A percentile compares a stretch with the other conserved stretches of the same genome.
phyloP scores from a whole-genome alignment of 768 basidiomycete species.

The Leccinum subgranulosum region DNA sequence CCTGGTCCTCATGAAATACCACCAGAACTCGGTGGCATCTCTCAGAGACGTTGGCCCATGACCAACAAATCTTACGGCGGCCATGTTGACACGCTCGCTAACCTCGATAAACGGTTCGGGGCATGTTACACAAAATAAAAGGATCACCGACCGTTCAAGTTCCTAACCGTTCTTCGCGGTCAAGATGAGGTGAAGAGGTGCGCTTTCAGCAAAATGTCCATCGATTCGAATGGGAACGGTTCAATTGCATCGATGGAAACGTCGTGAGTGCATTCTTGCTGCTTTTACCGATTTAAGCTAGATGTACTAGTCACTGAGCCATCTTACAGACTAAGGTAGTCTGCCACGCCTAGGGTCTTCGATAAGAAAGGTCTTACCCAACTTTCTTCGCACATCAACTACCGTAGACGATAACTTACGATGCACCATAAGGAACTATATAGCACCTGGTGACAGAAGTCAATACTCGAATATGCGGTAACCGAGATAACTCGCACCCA shows the following conservation, averaged over 20 bases:
- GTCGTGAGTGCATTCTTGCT: constrained; percentile 6
- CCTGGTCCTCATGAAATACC: background rate
- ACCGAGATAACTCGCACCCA: constrained; percentile 51
- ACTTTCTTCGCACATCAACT: background rate
- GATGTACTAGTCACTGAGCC: background rate
- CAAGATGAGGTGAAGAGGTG: no score
- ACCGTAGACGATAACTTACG: background rate
- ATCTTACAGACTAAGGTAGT: constrained; percentile 9
- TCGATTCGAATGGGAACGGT: no score
- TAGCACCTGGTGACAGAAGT: constrained; percentile 46
- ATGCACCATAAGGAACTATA: constrained; percentile 49
- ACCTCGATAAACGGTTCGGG: background rate
- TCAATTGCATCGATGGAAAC: constrained; percentile 5
- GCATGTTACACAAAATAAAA: background rate
- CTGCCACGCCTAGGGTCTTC: background rate
- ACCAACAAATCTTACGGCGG: constrained; percentile 3
- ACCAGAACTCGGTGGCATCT: background rate
- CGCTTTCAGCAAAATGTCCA: no score
- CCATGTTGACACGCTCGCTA: background rate
- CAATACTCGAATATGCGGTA: constrained; percentile 1
- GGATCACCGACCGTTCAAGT: constrained; percentile 12
- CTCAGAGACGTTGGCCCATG: background rate
- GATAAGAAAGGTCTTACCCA: background rate
- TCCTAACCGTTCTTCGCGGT: background rate
- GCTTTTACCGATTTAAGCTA: constrained; percentile 19